phyloP scores from a whole-genome alignment of 2,329 filamentous ascomycete genomes.

The Botrytis medusae region DNA sequence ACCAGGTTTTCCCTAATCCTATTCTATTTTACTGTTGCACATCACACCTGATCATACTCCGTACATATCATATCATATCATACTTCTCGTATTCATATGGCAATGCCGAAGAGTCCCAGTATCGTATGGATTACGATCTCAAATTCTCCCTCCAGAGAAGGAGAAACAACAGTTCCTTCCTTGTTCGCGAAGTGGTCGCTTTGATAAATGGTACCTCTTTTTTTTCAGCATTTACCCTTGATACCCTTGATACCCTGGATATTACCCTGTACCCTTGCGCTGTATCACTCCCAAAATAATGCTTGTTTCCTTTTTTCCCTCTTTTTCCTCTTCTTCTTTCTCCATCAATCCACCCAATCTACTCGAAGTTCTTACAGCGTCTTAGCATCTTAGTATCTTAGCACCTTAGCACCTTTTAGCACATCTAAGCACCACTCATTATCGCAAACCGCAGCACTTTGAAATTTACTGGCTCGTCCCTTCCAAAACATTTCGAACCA shows the following conservation, averaged over 20 bases:
- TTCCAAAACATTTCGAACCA: background rate
- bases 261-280: conserved; percentile 1
- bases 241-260: background rate
- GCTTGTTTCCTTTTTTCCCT: background rate
- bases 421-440: background rate
- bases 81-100: background rate
- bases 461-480: background rate
- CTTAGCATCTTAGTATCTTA: background rate
- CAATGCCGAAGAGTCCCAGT: background rate
- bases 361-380: background rate
- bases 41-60: background rate
- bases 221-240: background rate
- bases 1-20: background rate
- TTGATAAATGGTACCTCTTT: background rate
- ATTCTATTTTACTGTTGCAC: background rate
- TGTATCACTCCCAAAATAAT: conserved; percentile 13
- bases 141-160: background rate
- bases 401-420: background rate
- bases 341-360: background rate
- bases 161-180: background rate
- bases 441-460: background rate
- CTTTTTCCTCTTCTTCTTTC: background rate
- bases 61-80: background rate
- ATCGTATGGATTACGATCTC: background rate
- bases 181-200: background rate